Percentiles rank a stretch among this genome's conserved stretches.
These are phyloP conservation scores for Acrodontium crateriforme DNA, from an alignment of 2,329 filamentous ascomycete species.

Conservation along the genomic window DNA sequence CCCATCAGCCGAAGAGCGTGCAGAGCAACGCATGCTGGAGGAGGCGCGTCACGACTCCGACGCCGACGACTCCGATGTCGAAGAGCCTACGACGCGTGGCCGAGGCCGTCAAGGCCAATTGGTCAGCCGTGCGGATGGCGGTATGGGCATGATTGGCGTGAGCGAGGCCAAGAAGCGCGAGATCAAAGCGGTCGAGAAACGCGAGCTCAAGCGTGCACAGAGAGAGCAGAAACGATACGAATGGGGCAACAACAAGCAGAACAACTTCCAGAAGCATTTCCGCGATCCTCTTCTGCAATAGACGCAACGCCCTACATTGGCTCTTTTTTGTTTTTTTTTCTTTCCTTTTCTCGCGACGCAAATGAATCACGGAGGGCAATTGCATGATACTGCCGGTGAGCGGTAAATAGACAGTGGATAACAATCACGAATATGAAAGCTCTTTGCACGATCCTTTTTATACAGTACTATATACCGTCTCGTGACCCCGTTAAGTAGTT, in stretches of 20 bases:
- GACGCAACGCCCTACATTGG: too few relatives aligned
- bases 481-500: too few relatives aligned
- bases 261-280: constrained; percentile 68
- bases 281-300: constrained; percentile 37
- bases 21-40: constrained; percentile 49
- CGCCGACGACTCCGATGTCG: constrained; percentile 33
- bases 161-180: constrained; percentile 61
- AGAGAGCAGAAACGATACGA: constrained; percentile 40
- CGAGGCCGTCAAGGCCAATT: constrained; percentile 25
- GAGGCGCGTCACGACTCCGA: constrained; percentile 31
- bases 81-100: constrained; percentile 12
- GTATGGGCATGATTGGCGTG: constrained; percentile 62
- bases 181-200: constrained; percentile 52
- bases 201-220: constrained; percentile 51
- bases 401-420: too few relatives aligned
- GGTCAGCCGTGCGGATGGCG: constrained; percentile 57
- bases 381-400: too few relatives aligned
- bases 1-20: constrained; percentile 63
- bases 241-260: constrained; percentile 56
- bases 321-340: too few relatives aligned
- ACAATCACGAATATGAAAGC: too few relatives aligned
- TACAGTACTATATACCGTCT: too few relatives aligned
- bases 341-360: constrained; percentile 1
- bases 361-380: too few relatives aligned
- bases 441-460: too few relatives aligned